Evolutionary conservation across 139 green algal genomes (phyloP).

Genomic region (Coelastrella sp.): DNA sequence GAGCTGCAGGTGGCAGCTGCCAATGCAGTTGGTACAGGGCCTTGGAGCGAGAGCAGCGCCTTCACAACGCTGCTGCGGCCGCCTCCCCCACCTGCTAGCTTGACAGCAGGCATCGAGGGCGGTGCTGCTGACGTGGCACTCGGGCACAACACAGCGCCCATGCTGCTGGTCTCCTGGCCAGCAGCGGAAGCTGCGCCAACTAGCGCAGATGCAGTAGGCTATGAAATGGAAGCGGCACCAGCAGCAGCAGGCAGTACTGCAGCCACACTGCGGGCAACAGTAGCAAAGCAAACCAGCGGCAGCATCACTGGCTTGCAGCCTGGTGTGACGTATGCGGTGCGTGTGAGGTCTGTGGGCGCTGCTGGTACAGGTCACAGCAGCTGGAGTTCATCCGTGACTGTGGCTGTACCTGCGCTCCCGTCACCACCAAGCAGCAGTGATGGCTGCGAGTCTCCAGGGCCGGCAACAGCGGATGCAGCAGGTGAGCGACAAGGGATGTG

Average conservation of each 20-base stretch:
- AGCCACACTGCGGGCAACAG: conserved; percentile 25
- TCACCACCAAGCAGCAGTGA: not conserved
- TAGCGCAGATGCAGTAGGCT: conserved; percentile 34
- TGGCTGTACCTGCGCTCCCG: conserved; percentile 40
- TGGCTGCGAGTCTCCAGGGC: not conserved
- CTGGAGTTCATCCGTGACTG: conserved; percentile 62
- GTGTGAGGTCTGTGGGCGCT: conserved; percentile 68
- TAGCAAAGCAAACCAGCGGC: conserved; percentile 15
- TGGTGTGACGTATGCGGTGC: conserved; percentile 57
- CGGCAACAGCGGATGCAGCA: not conserved
- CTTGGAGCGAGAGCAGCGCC: conserved; percentile 38
- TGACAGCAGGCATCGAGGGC: conserved; percentile 47
- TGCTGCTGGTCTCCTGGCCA: conserved; percentile 35
- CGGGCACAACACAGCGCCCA: not conserved
- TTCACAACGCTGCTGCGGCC: conserved; percentile 53
- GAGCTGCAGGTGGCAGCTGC: conserved; percentile 57
- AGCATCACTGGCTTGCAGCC: conserved; percentile 49
- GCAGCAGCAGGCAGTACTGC: not conserved
- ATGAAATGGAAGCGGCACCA: not conserved
- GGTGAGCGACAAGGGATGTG: not conserved
- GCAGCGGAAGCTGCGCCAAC: not conserved
- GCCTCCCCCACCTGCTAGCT: conserved; percentile 38
- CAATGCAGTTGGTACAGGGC: conserved; percentile 64
- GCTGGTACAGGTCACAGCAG: conserved; percentile 68
- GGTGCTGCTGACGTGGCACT: not conserved